A percentile compares a stretch with the other conserved stretches of the same genome.
These are phyloP conservation scores for Leishmania braziliensis DNA, from an alignment of 208 protist species.

Conservation along the genomic window DNA sequence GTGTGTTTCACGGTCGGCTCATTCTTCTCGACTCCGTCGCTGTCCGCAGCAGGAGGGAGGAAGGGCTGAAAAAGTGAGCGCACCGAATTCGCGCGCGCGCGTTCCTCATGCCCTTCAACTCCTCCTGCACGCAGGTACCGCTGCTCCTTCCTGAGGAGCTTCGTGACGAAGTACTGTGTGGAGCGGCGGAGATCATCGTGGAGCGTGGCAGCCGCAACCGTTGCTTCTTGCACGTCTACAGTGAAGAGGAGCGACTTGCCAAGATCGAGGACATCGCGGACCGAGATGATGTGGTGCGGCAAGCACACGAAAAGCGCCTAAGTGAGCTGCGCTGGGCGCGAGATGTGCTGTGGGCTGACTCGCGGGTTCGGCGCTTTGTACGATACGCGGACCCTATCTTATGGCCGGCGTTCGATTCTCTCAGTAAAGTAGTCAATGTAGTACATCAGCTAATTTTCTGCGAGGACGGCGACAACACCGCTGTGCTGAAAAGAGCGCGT, in stretches of 20 bases:
- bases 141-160: slow-evolving; percentile 43
- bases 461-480: slow-evolving; percentile 20
- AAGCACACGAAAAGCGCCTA: slow-evolving; percentile 38
- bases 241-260: slow-evolving; percentile 64
- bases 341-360: slow-evolving; percentile 47
- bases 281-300: slow-evolving; percentile 2
- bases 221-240: slow-evolving; percentile 66
- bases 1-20: background rate
- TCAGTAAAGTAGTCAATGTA: slow-evolving; percentile 48
- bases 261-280: slow-evolving; percentile 13
- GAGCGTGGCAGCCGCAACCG: slow-evolving; percentile 36
- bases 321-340: slow-evolving; percentile 65
- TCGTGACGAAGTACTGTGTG: slow-evolving; percentile 32
- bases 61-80: background rate
- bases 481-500: slow-evolving; percentile 32
- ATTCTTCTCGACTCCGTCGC: background rate
- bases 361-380: slow-evolving; percentile 47
- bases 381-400: slow-evolving; percentile 35
- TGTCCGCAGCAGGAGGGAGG: background rate
- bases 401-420: slow-evolving; percentile 54
- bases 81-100: background rate
- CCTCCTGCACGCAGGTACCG: slow-evolving; percentile 13
- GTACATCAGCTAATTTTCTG: slow-evolving; percentile 55
- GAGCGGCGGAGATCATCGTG: slow-evolving; percentile 66
- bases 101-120: background rate